Conservation (phyloP, 1,284 basidiomycete genomes). For the Mycena citricolor region DNA sequence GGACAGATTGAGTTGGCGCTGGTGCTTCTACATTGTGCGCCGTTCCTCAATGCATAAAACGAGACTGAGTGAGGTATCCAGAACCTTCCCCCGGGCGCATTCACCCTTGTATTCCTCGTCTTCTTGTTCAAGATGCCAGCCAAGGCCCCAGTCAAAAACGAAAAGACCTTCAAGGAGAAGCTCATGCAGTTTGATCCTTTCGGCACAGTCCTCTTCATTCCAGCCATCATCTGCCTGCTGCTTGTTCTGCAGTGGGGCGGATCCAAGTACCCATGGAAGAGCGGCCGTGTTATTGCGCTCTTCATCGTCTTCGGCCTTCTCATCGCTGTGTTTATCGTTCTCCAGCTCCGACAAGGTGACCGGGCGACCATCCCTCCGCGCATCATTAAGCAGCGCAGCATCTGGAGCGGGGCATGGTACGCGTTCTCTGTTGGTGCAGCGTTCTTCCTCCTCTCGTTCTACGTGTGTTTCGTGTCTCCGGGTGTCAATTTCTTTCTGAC, state of each 20-base stretch:
- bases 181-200: slow-evolving; percentile 5
- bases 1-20: slow-evolving; percentile 12
- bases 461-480: slow-evolving; percentile 4
- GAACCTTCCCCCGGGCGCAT: neutral
- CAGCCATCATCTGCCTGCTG: slow-evolving; percentile 10
- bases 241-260: slow-evolving; percentile 19
- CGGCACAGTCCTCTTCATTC: slow-evolving; percentile 6
- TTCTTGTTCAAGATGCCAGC: slow-evolving; percentile 2
- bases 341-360: slow-evolving; percentile 16
- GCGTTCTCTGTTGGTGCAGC: slow-evolving; percentile 5
- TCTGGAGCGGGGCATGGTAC: slow-evolving; percentile 3
- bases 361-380: slow-evolving; percentile 12
- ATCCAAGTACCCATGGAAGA: slow-evolving; percentile 16
- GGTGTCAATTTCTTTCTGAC: neutral
- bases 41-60: neutral
- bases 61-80: neutral
- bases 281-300: slow-evolving; percentile 17
- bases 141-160: neutral
- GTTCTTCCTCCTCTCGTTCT: slow-evolving; percentile 14
- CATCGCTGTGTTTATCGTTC: slow-evolving; percentile 4
- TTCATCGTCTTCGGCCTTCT: slow-evolving; percentile 15
- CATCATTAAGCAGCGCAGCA: slow-evolving; percentile 9
- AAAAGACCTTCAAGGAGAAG: neutral
- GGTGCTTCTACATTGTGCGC: slow-evolving; percentile 1
- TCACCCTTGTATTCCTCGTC: neutral